Evolutionary conservation across 208 protist species (phyloP), one percentile per base, ranked within the genome.

Genomic region (Trypanosoma caninum): DNA sequence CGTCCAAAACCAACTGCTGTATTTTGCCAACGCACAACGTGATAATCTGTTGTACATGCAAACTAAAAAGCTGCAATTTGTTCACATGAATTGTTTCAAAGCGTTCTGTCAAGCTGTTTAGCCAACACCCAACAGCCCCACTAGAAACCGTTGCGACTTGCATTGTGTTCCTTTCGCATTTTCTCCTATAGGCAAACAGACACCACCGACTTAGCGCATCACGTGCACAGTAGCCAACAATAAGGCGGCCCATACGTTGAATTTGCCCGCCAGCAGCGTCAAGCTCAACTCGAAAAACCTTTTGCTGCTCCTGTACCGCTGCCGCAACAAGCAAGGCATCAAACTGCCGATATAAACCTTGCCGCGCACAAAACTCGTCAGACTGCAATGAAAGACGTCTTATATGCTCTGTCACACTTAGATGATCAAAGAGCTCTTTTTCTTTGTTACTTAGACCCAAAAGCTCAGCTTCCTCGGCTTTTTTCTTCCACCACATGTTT

Each of bases 181-280:
- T 60, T n/a, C 54, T 57, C 44, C 56, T 62, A 14, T 51, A 25
- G 4, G 71, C 51, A 62, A 67, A 78, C 18, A 58, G 23, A 14
- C 55, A 46, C 78, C 78, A 85, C 1, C 60, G 59, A 11, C 35
- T 54, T 51, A 76, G 74, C 27, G 67, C 68, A 42, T 66, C 41
- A 3, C 54, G 55, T 14, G 74, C 78, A 59, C 78, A 85, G 62
- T 85, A 85, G 52, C 74, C 71, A 7, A 78, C 74, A 2, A 78
- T 54, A n/a, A 74, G 58, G 13, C 28, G 33, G 25, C 74, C 72
- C 3, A 81, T 16, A 0, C 23, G 45, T 9, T 69, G 37, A 14
- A 72, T 25, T 23, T 69, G 33, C 23, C 33, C 11, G 5, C 9
- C 2, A 9, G 56, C 40, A 51, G 38, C 42, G 35, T 47, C 41